Base-by-base conservation (phyloP, 1,284 basidiomycete genomes). In the Rhodotorula glutinis region DNA sequence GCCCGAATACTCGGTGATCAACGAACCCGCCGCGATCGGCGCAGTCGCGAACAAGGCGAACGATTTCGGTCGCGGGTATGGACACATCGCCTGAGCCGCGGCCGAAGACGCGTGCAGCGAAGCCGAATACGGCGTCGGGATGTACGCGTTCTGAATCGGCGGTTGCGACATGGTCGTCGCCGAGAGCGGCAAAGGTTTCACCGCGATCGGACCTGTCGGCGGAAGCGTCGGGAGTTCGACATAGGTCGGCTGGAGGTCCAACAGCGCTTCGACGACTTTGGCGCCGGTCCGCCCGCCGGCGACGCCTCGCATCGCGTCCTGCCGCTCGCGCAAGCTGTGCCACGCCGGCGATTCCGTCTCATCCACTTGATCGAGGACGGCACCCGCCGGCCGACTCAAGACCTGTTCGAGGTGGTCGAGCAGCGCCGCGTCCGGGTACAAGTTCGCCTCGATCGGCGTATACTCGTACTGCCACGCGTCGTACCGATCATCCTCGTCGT, bases 21-120 rank as follows among this genome's bases (percentile, higher is more conserved):
- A 80, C 8, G 76, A 73, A 19, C 80, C 80, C 0, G 78, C 69
- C 4, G 79, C 58, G 51, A 81, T 80, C 9, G 76, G 64, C 3
- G 68, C 59, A 13, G 78, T 74, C 11, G 81, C 77, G 64, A 80
- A 81, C 21, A 81, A 74, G 13, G 79, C 81, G 60, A 81, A 78
- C 63, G 77, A 78, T 30, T 76, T 77, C 0, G 80, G 77, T 43
- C 78, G 71, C 2, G 80, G 79, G 67, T 80, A 79, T 23, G 78
- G 76, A 29, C 75, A 75, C 9, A 76, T 74, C 0, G 76, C 27
- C 70, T 85, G 85, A 67, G 88, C 87, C 13, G 83, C 78, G 49
- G 89, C 82, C 73, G 90, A 89, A 0, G 62, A 61, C 7, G 66
- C 46, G 80, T 76, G 2, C 85, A 79, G 85, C 29, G 85, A 83